Evolutionary conservation across 306 rosid genomes (phyloP).

Genomic region (Neltuma alba): DNA sequence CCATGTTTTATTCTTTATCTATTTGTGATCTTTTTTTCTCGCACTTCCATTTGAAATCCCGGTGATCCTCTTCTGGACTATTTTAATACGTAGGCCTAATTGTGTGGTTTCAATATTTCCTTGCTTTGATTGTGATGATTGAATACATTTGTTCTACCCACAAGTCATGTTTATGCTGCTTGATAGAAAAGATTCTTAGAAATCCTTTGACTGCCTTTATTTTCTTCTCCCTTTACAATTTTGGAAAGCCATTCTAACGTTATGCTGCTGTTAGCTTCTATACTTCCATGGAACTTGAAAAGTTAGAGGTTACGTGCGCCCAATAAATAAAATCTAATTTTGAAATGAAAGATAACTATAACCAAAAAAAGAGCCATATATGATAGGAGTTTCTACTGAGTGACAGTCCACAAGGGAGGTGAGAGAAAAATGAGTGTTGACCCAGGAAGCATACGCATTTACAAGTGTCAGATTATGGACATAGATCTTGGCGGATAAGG

Average conservation of each 20-base stretch:
- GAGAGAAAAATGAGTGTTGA: background rate
- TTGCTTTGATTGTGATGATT: background rate
- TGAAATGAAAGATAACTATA: constrained; percentile 12
- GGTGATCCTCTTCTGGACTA: background rate
- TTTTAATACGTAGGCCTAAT: background rate
- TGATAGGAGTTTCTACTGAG: background rate
- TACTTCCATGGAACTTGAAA: constrained; percentile 14
- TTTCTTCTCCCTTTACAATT: background rate
- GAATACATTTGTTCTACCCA: background rate
- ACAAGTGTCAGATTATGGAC: background rate
- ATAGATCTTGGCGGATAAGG: background rate
- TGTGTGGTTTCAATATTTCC: background rate
- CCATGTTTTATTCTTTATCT: background rate
- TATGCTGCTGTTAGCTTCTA: background rate
- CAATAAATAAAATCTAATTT: background rate
- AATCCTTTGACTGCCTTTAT: background rate
- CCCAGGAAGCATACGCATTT: background rate
- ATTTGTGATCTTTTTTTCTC: background rate
- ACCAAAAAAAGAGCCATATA: background rate
- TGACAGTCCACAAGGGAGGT: background rate
- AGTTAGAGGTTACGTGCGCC: background rate
- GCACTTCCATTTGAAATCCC: background rate
- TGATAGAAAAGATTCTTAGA: background rate
- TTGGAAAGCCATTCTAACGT: background rate
- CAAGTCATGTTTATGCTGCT: background rate